Base-by-base conservation (phyloP, 2,329 filamentous ascomycete genomes). In the Ascochyta clinopodiicola region DNA sequence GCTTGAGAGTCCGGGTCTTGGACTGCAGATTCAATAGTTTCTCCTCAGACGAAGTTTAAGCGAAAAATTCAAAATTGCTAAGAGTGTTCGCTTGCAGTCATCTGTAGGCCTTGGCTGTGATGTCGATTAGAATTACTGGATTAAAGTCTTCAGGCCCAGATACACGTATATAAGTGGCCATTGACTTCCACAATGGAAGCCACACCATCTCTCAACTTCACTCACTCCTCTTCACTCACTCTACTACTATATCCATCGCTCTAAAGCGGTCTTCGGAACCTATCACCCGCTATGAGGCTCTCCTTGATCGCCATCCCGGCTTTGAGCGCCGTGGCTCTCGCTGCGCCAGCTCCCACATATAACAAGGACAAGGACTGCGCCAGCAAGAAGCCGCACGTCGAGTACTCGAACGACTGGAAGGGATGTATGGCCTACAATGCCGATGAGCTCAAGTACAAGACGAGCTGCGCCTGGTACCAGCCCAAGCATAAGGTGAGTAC, bases 11-110 rank as follows among this genome's bases (percentile, higher is more conserved):
- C 27, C 38, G 51, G 24, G 44, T 19, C 44, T 48, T 48, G 39
- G 44, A 25, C 24, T 48, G 51, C 44, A 53, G 42, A 54, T 38
- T 54, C 51, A 29, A 54, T 54, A 54, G 51, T 44, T 7, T 39
- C 9, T 34, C 15, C 17, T 15, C 19, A 13, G 25, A 6, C 17
- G 25, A 19, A 15, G 9, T 3, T n/a, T 29, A 15, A 17, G 15
- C 19, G n/a, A 21, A 15, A 8, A 15, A 44, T 21, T 38, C 21
- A 27, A 39, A 25, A 29, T 27, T 7, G 5, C 7, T 48, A 15
- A 38, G 19, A 42, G 19, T 8, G 39, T 44, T 6, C 6, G 9
- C 31, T 17, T 21, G 27, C 25, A 34, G 19, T 44, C 25, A 32
- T 54, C 27, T 25, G 8, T 40, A 24, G 34, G 21, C 19, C 25